Base-by-base conservation (phyloP, 2,329 filamentous ascomycete genomes). In the Penicillium sp. region DNA sequence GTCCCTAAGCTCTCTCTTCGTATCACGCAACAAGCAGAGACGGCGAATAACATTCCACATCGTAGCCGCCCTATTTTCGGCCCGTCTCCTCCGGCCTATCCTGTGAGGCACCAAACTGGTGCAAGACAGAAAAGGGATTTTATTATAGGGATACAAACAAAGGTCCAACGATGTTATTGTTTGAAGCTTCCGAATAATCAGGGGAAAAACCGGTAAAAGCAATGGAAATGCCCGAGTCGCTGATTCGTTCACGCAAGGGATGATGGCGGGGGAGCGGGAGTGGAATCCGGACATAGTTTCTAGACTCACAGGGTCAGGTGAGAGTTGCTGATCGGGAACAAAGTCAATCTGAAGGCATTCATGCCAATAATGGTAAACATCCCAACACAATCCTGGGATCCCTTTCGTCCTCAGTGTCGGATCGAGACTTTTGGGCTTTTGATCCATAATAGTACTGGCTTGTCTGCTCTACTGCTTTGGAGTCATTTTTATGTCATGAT, bases 221-320 rank as follows among this genome's bases (percentile, higher is more conserved):
- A 11, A 40, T n/a, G 22, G 14, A 49, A 26, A 29, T 47, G 45
- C 37, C 49, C 51, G 50, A 46, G 42, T 52, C 43, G 56, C 37
- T 53, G 59, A 61, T 52, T 58, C 48, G 55, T 55, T 42, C 25
- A 56, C 40, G 55, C 60, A 64, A 63, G 62, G 62, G 62, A 59
- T 57, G 37, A 22, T 55, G 54, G 52, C 50, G 54, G 56, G 57
- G 56, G 56, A 23, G 26, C 56, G 60, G 54, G 47, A 45, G 49
- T 55, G 27, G 48, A 55, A 60, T 54, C 56, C 55, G 49, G 44
- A 35, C 55, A 59, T 58, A 43, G 42, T 56, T 62, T 63, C 51
- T 57, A 44, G 51, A 59, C 49, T 56, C 45, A 53, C 12, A 18
- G 44, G 50, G 55, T 65, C 62, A 65, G 58, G 54, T 63, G 62